Conservation (phyloP, 1,284 basidiomycete species). For the Mycena citricolor region DNA sequence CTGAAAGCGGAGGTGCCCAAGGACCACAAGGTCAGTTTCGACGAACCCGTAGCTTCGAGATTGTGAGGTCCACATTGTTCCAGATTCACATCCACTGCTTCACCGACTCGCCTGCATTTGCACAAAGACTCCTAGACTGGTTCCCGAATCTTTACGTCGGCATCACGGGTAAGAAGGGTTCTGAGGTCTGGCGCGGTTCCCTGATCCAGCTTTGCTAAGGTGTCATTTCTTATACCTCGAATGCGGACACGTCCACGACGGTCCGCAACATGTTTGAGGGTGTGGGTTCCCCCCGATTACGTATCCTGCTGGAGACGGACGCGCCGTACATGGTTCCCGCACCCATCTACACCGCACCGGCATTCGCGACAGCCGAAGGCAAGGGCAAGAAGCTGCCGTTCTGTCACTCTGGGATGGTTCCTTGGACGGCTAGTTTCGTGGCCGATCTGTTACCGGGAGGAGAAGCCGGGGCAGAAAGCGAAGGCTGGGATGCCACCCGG, state of each 20-base stretch:
- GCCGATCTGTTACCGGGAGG: slow-evolving; percentile 42
- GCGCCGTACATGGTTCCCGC: slow-evolving; percentile 81
- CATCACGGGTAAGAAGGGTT: slow-evolving; percentile 64
- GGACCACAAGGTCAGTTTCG: slow-evolving; percentile 54
- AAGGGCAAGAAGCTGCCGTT: slow-evolving; percentile 66
- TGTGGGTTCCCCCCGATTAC: slow-evolving; percentile 34
- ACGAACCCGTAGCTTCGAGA: not conserved
- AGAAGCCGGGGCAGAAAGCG: slow-evolving; percentile 28
- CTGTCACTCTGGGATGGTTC: slow-evolving; percentile 77
- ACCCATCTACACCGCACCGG: slow-evolving; percentile 53
- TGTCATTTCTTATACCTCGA: slow-evolving; percentile 63
- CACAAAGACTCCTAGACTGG: slow-evolving; percentile 63
- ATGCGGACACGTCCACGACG: slow-evolving; percentile 20
- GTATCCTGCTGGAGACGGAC: slow-evolving; percentile 79
- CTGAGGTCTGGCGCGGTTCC: no score
- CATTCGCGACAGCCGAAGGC: slow-evolving; percentile 44
- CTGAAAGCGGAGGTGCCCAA: slow-evolving; percentile 70
- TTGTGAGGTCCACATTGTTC: not conserved
- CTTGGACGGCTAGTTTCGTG: slow-evolving; percentile 78
- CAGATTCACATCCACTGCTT: slow-evolving; percentile 82
- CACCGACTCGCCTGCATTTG: slow-evolving; percentile 75
- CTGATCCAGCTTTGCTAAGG: slow-evolving; percentile 49
- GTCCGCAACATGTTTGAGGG: slow-evolving; percentile 20
- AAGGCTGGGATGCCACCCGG: slow-evolving; percentile 52
- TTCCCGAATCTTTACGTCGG: slow-evolving; percentile 82